Evolutionary conservation across 2,329 filamentous ascomycete genomes (phyloP).

Genomic region (Epichloe brachyelytri): DNA sequence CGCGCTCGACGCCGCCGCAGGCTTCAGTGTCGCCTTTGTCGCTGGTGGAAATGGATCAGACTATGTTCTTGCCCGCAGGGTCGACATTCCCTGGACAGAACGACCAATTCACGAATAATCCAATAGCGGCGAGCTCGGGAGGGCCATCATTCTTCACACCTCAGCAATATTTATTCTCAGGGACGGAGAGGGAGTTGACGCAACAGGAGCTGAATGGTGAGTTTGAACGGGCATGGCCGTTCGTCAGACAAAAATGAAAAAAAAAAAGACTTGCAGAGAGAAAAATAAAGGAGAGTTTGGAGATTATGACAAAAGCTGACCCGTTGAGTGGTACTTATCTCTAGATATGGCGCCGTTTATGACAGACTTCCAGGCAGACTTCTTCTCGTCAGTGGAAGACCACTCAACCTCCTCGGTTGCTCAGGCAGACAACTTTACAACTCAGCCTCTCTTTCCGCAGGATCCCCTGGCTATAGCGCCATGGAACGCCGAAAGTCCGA

Average conservation of each 20-base stretch:
- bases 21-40: constrained; percentile 29
- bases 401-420: constrained; percentile 9
- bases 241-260: background rate
- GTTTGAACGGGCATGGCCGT: constrained; percentile 1
- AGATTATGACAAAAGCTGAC: background rate
- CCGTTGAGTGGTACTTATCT: background rate
- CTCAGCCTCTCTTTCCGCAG: constrained; percentile 25
- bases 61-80: constrained; percentile 20
- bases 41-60: constrained; percentile 25
- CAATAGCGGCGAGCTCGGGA: constrained; percentile 6
- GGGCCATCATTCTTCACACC: constrained; percentile 18
- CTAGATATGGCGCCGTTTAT: constrained; percentile 19
- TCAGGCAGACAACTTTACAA: constrained; percentile 17
- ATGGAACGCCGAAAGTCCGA: constrained; percentile 29
- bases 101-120: constrained; percentile 18
- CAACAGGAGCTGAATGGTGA: constrained; percentile 19
- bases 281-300: background rate
- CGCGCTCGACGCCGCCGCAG: constrained; percentile 15
- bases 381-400: constrained; percentile 13
- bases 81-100: constrained; percentile 17
- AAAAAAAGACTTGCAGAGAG: too few relatives aligned
- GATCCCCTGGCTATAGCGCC: constrained; percentile 20
- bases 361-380: constrained; percentile 18
- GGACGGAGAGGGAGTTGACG: constrained; percentile 16
- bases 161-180: constrained; percentile 26